Conservation (phyloP, 1,139 yeast genomes). For the Yamadazyma oceani region DNA sequence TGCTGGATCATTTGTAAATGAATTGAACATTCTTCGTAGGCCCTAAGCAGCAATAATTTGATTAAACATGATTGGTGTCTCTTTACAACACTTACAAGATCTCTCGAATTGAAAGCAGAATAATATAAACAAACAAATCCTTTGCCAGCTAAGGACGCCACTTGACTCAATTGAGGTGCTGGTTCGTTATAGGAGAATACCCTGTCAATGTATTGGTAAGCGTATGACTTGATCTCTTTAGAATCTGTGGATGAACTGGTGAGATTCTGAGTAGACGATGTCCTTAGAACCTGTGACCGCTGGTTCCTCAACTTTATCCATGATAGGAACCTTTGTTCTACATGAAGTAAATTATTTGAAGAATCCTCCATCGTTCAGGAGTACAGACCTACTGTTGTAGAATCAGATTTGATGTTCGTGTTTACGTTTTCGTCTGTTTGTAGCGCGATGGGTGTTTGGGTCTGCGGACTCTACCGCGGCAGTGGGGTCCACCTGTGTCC, state of each 20-base stretch:
- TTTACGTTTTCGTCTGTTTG: neutral
- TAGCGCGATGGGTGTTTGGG: too few species aligned
- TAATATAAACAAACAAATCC: constrained; percentile 13
- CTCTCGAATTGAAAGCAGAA: neutral
- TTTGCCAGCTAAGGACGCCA: constrained; percentile 3
- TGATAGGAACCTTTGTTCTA: constrained; percentile 4
- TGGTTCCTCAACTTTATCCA: constrained; percentile 2
- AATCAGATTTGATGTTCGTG: neutral
- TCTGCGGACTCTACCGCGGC: too few species aligned
- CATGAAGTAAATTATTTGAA: neutral
- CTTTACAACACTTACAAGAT: constrained; percentile 1
- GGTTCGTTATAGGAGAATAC: neutral
- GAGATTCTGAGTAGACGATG: constrained; percentile 3
- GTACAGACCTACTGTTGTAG: neutral
- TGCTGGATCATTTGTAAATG: constrained; percentile 16
- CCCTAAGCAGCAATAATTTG: constrained; percentile 25
- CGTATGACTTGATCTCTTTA: constrained; percentile 6
- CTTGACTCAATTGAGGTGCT: neutral
- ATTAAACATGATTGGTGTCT: constrained; percentile 22
- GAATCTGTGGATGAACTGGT: neutral
- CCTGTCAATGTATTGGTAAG: constrained; percentile 3
- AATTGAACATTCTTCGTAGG: constrained; percentile 14
- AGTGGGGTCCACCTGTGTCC: too few species aligned
- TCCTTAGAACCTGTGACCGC: neutral
- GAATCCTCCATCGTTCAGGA: neutral